phyloP scores from a whole-genome alignment of 108 stramenopile species.

The Skeletonema grethae region DNA sequence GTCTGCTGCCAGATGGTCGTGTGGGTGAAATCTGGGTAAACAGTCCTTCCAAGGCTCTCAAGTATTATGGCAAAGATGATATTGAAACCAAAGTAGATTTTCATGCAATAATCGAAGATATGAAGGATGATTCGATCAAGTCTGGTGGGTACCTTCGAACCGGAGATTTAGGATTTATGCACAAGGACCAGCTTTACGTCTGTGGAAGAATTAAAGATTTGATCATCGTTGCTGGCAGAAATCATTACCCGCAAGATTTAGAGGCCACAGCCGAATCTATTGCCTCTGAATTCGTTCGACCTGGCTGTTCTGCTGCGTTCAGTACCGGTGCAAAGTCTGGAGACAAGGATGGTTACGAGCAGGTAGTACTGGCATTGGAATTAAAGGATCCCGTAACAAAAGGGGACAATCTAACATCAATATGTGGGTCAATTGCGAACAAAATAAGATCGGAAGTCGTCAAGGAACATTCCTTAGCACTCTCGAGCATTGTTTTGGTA shows the following conservation, averaged over 20 bases:
- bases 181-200: conserved; percentile 93
- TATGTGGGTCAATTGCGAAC: conserved; percentile 58
- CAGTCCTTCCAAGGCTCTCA: conserved; percentile 85
- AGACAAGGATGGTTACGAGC: conserved; percentile 61
- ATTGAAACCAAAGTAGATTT: conserved; percentile 71
- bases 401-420: conserved; percentile 16
- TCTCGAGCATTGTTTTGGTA: conserved; percentile 81
- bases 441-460: conserved; percentile 63
- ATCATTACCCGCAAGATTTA: conserved; percentile 99
- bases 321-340: conserved; percentile 56
- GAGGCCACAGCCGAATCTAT: conserved; percentile 91
- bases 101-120: conserved; percentile 58
- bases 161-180: conserved; percentile 97
- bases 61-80: conserved; percentile 68
- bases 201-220: conserved; percentile 97
- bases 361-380: conserved; percentile 85
- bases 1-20: conserved; percentile 46
- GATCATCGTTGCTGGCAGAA: conserved; percentile 96
- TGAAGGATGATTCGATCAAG: conserved; percentile 9
- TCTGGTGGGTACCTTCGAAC: conserved; percentile 81
- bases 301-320: conserved; percentile 98
- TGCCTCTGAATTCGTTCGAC: conserved; percentile 66
- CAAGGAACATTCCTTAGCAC: conserved; percentile 75
- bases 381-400: conserved; percentile 69
- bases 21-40: conserved; percentile 97